These are phyloP conservation scores for Citrus sinensis DNA, from an alignment of 345 rosid species.

Conservation along the genomic window DVS_A1.0 CM039169.1:33204501-33205000, in stretches of 20 bases:
- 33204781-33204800: constrained; percentile 74
- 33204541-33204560: constrained; percentile 65
- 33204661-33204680: constrained; percentile 98
- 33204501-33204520: constrained; percentile 83
- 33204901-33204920: constrained; percentile 41
- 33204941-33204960: constrained; percentile 59
- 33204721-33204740: constrained; percentile 53
- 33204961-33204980: constrained; percentile 43
- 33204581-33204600: constrained; percentile 57
- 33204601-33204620: constrained; percentile 77
- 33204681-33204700: constrained; percentile 97
- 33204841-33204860: constrained; percentile 45
- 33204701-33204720: constrained; percentile 56
- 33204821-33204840: constrained; percentile 62
- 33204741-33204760: constrained; percentile 60
- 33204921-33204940: constrained; percentile 88
- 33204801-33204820: constrained; percentile 87
- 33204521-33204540: constrained; percentile 38
- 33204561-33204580: constrained; percentile 83
- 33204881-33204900: constrained; percentile 47
- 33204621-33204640: constrained; percentile 70
- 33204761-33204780: constrained; percentile 64
- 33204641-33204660: constrained; percentile 93
- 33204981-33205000: constrained; percentile 70
- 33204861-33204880: constrained; percentile 74